Conservation (phyloP, 805 yeast species). For the Myxozyma mucilagina region DNA sequence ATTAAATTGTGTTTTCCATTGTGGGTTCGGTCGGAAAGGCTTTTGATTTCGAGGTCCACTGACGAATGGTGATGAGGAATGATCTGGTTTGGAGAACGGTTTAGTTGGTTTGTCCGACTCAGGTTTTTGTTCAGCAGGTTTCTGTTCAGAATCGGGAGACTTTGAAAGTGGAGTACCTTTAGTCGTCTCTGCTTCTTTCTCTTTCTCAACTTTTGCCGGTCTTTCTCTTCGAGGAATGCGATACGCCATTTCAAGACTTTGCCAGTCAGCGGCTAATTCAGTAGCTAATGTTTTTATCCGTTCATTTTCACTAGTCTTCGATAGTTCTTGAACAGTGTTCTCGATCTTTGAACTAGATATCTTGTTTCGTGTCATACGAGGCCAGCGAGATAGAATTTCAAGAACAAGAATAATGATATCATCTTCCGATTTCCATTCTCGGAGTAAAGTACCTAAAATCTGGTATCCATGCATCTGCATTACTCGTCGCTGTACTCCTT, state of each 20-base stretch:
- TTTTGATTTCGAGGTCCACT: constrained; percentile 4
- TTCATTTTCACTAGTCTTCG: constrained; percentile 35
- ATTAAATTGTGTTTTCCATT: constrained; percentile 2
- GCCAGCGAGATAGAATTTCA: constrained; percentile 62
- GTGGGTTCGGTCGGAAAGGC: background rate
- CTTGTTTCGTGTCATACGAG: constrained; percentile 72
- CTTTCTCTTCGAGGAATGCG: constrained; percentile 67
- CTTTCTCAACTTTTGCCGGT: constrained; percentile 22
- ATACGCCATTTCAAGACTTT: constrained; percentile 73
- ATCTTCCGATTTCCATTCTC: constrained; percentile 45
- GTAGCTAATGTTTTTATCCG: constrained; percentile 45
- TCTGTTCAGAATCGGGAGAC: background rate
- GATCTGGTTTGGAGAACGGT: background rate
- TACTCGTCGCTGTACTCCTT: constrained; percentile 57
- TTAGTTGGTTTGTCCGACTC: background rate
- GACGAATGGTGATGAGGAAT: background rate
- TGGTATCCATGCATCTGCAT: constrained; percentile 85
- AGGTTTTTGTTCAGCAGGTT: background rate
- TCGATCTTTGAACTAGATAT: constrained; percentile 75
- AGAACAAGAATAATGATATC: constrained; percentile 53
- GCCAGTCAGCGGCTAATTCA: constrained; percentile 65
- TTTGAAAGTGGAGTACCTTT: background rate
- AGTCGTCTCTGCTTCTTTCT: background rate
- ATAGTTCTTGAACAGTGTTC: constrained; percentile 52
- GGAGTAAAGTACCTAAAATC: constrained; percentile 63